Conservation (phyloP, 1,139 yeast genomes). For the Hanseniaspora sp. region DNA sequence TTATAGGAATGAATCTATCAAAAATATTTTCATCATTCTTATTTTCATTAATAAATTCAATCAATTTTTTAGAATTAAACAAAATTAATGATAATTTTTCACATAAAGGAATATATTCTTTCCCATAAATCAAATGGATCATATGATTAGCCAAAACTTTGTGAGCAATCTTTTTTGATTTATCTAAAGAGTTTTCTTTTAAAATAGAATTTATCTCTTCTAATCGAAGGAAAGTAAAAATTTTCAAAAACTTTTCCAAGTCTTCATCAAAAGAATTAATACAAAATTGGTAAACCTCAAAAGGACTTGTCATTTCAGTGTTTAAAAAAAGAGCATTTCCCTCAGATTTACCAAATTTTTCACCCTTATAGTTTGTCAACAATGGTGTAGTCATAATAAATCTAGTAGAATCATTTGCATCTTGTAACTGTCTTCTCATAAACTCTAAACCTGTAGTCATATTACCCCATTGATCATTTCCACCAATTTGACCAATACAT, state of each 20-base stretch:
- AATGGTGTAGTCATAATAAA: slow-evolving; percentile 86
- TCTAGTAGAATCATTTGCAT: slow-evolving; percentile 21
- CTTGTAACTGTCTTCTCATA: slow-evolving; percentile 40
- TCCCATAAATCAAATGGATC: slow-evolving; percentile 78
- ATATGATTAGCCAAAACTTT: slow-evolving; percentile 69
- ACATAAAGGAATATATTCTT: slow-evolving; percentile 32
- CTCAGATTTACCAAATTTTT: slow-evolving; percentile 92
- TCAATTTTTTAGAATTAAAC: slow-evolving; percentile 5
- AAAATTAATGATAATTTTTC: slow-evolving; percentile 8
- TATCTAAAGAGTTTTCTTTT: slow-evolving; percentile 43
- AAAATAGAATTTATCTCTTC: slow-evolving; percentile 45
- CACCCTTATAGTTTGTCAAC: slow-evolving; percentile 79
- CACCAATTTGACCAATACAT: slow-evolving; percentile 80
- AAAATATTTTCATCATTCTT: not conserved
- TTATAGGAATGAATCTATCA: slow-evolving; percentile 22
- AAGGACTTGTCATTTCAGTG: slow-evolving; percentile 59
- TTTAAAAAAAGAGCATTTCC: slow-evolving; percentile 93
- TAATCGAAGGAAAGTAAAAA: slow-evolving; percentile 68
- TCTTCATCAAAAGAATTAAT: slow-evolving; percentile 71
- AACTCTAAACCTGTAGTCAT: slow-evolving; percentile 92
- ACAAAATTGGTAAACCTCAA: slow-evolving; percentile 76
- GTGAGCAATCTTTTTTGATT: slow-evolving; percentile 63
- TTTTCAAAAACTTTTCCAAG: slow-evolving; percentile 54
- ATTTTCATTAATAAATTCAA: slow-evolving; percentile 22
- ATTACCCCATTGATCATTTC: slow-evolving; percentile 97